Evolutionary conservation across 1,284 basidiomycete genomes (phyloP), one percentile per base, ranked within the genome.

Genomic region (Austroboletus niveus): DNA sequence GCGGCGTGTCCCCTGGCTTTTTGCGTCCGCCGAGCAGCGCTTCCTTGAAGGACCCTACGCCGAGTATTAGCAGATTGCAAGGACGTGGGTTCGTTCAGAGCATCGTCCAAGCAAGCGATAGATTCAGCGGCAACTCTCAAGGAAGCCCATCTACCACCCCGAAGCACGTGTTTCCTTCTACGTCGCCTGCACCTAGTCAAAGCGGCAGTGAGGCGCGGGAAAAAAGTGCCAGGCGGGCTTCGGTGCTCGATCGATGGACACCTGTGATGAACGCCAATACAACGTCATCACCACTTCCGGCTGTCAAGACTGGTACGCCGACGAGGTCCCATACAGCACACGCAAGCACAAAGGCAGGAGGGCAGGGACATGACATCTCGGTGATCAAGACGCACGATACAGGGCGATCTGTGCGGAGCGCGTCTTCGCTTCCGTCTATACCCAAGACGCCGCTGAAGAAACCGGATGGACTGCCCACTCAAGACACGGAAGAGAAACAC

Each of bases 51-150:
- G 87, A 89, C 47, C 79, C 81, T 5, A 89, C 88, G 2, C 89
- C 89, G 3, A 89, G 87, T 63, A 79, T 92, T 29, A 90, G 86
- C 57, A 73, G 87, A 52, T 70, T 92, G n/a, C 82, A 90, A 60
- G 89, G 89, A 8, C 81, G 89, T 41, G 89, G 89, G 2, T 91
- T 92, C 61, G 89, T 92, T 8, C 84, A 87, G 66, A 88, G 79
- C 58, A 82, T 89, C 72, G 84, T 92, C 31, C 83, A 85, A 68
- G 83, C 77, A 36, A 87, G 79, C 59, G 72, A 78, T 17, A 72
- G 79, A 54, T 65, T 84, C 4, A 76, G 79, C 56, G 64, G 58
- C 12, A 61, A 71, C 22, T 45, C 71, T 17, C 63, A 68, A 15
- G 59, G 53, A 9, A 64, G 60, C 47, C 57, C 65, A 4, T 48